These are phyloP conservation scores for Colletotrichum tanaceti DNA, from an alignment of 2,329 filamentous ascomycete genomes.

Conservation along the genomic window DNA sequence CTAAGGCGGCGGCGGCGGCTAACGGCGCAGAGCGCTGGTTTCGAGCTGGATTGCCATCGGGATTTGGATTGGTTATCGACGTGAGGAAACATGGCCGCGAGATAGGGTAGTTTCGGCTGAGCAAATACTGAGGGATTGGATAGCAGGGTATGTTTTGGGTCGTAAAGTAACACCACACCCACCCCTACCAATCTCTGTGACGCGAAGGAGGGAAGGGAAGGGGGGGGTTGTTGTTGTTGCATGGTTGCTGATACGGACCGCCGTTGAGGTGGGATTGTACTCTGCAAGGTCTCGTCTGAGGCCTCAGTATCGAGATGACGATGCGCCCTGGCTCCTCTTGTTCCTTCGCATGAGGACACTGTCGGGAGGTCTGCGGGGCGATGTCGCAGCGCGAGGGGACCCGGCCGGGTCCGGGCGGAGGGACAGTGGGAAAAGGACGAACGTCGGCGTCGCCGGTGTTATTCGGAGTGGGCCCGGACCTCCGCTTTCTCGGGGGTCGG, in stretches of 20 bases:
- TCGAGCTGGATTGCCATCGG: neutral
- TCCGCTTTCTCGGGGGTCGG: slow-evolving; percentile 1
- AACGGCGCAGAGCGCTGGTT: neutral
- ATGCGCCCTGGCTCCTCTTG: neutral
- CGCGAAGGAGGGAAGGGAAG: no score
- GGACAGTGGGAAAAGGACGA: neutral
- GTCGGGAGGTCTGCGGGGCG: no score
- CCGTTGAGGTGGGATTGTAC: slow-evolving; percentile 12
- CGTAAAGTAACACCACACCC: neutral
- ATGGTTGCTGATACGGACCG: neutral
- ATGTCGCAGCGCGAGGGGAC: neutral
- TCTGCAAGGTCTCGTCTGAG: neutral
- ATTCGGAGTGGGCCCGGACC: slow-evolving; percentile 17
- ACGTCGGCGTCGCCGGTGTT: slow-evolving; percentile 22
- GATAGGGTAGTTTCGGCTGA: slow-evolving; percentile 37
- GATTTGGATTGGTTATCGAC: neutral
- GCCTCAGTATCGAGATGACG: neutral
- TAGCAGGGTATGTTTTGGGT: neutral
- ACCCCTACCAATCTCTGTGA: no score
- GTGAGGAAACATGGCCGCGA: slow-evolving; percentile 2
- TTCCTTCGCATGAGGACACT: neutral
- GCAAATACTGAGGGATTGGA: neutral
- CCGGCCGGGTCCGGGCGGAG: slow-evolving; percentile 5
- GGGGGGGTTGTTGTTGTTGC: no score
- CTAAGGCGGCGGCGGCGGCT: no score